Percentiles rank a stretch among this genome's conserved stretches.
Evolutionary conservation across 202 grass and related monocot genomes (phyloP).

Genomic region (Alloteropsis angusta): DNA sequence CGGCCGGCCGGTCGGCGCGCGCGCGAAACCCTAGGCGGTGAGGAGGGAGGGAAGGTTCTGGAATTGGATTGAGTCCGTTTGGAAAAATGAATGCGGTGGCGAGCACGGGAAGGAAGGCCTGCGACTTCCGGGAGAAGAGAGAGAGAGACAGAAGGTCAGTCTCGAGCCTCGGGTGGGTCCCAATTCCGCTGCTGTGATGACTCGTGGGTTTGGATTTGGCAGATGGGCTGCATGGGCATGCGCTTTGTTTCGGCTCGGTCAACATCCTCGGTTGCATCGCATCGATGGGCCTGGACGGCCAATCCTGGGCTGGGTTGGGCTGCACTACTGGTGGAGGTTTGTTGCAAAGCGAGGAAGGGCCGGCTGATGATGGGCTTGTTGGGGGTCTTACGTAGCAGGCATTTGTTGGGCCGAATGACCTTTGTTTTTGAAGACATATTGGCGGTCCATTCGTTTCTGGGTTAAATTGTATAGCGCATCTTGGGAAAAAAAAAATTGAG

Average conservation of each 20-base stretch:
- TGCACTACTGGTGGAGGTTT: neutral
- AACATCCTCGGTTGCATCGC: neutral
- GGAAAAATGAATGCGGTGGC: neutral
- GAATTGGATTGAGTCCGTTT: neutral
- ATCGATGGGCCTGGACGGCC: neutral
- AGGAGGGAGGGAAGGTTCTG: neutral
- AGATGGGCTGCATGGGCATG: neutral
- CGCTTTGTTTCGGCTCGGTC: too few species aligned
- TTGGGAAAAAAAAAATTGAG: too few species aligned
- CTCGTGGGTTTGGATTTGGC: constrained; percentile 1
- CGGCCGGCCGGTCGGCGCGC: neutral
- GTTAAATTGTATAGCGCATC: neutral
- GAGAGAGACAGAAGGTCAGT: too few species aligned
- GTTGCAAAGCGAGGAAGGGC: neutral
- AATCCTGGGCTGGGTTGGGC: neutral
- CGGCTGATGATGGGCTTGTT: neutral
- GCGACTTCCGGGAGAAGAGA: neutral
- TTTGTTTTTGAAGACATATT: neutral
- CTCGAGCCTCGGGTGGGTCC: too few species aligned
- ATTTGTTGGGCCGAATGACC: neutral
- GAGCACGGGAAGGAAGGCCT: neutral
- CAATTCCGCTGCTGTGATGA: too few species aligned
- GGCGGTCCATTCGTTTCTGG: neutral
- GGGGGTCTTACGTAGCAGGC: too few species aligned
- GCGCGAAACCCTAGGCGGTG: neutral